These are phyloP conservation scores for Neonectria punicea DNA, from an alignment of 2,329 filamentous ascomycete species.

Conservation along the genomic window DNA sequence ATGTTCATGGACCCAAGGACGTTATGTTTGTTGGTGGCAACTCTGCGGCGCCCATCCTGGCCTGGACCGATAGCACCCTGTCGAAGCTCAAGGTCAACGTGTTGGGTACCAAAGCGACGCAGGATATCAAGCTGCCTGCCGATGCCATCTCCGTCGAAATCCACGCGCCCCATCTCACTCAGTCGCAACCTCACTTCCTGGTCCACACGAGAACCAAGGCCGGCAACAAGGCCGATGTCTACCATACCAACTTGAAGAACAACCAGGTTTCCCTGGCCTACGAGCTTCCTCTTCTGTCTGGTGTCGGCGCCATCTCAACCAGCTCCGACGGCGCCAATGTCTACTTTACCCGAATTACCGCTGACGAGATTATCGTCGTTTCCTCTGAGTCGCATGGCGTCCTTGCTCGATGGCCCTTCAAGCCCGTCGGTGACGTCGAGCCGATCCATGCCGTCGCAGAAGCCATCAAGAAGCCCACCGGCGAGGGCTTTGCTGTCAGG, in stretches of 20 bases:
- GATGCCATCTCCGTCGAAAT: slow-evolving; percentile 67
- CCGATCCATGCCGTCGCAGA: slow-evolving; percentile 81
- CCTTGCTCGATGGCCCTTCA: slow-evolving; percentile 77
- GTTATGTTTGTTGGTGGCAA: slow-evolving; percentile 82
- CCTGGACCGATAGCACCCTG: slow-evolving; percentile 74
- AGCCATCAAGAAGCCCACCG: slow-evolving; percentile 76
- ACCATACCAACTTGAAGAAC: slow-evolving; percentile 79
- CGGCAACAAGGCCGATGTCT: slow-evolving; percentile 86
- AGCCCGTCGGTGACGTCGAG: slow-evolving; percentile 53
- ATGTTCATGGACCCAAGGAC: slow-evolving; percentile 71
- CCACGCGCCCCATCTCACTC: slow-evolving; percentile 78
- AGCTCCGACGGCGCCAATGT: slow-evolving; percentile 83
- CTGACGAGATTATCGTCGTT: slow-evolving; percentile 77
- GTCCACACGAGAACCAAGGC: slow-evolving; percentile 79
- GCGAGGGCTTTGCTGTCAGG: slow-evolving; percentile 78
- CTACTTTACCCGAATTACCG: slow-evolving; percentile 86
- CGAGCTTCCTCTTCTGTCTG: slow-evolving; percentile 76
- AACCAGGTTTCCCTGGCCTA: slow-evolving; percentile 80
- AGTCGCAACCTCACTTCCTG: slow-evolving; percentile 83
- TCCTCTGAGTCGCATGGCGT: slow-evolving; percentile 82
- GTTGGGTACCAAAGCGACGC: slow-evolving; percentile 67
- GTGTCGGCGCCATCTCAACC: slow-evolving; percentile 79
- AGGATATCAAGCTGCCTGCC: slow-evolving; percentile 62
- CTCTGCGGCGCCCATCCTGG: slow-evolving; percentile 77
- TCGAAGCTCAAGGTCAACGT: slow-evolving; percentile 77